phyloP scores from a whole-genome alignment of 139 green algal genomes.

The Chlorella sorokiniana region DNA sequence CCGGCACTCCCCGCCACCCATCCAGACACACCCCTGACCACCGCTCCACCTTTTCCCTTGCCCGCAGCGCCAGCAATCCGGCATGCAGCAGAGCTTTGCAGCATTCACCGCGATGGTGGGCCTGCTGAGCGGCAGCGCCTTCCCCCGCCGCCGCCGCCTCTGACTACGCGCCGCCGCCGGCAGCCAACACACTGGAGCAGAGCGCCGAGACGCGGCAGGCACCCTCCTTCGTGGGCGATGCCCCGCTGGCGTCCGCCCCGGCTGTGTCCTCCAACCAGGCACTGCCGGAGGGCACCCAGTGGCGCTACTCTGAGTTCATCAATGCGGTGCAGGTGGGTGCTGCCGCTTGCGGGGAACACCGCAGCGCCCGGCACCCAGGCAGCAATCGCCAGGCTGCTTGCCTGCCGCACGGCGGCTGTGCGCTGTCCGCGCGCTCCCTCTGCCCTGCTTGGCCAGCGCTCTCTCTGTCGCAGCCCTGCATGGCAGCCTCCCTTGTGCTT shows the following conservation, averaged over 20 bases:
- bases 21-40: neutral
- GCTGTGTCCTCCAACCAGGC: slow-evolving; percentile 52
- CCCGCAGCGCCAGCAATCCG: slow-evolving; percentile 23
- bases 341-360: too few relatives aligned
- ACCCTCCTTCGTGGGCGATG: slow-evolving; percentile 34
- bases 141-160: slow-evolving; percentile 48
- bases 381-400: neutral
- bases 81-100: slow-evolving; percentile 34
- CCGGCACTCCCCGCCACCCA: neutral
- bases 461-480: too few relatives aligned
- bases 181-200: slow-evolving; percentile 38
- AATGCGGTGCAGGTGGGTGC: slow-evolving; percentile 80
- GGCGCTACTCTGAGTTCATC: slow-evolving; percentile 98
- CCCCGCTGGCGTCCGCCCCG: slow-evolving; percentile 34
- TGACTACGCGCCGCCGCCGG: slow-evolving; percentile 56
- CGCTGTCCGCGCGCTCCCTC: too few relatives aligned
- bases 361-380: neutral
- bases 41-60: neutral
- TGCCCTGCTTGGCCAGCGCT: too few relatives aligned
- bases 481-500: too few relatives aligned
- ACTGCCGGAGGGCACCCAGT: slow-evolving; percentile 96
- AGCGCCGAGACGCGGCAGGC: slow-evolving; percentile 27
- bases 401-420: too few relatives aligned
- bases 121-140: slow-evolving; percentile 34
- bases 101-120: slow-evolving; percentile 66